phyloP scores from a whole-genome alignment of 805 yeast species.

The Tetrapisispora pingtungensis region DNA sequence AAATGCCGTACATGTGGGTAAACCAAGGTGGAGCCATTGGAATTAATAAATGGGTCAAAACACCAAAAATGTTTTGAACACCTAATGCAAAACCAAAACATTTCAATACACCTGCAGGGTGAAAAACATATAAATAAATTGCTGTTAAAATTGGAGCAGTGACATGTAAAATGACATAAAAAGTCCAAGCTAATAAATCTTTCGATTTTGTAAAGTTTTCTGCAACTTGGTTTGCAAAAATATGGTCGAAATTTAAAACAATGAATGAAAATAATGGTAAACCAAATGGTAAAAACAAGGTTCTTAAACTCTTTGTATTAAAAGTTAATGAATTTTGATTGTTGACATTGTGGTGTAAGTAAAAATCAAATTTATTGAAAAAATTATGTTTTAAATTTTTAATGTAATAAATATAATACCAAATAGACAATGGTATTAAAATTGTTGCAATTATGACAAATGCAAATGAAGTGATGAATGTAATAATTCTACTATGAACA shows the following conservation, averaged over 20 bases:
- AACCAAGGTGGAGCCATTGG: constrained; percentile 77
- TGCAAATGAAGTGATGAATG: constrained; percentile 10
- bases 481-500: constrained; percentile 5
- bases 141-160: constrained; percentile 52
- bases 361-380: constrained; percentile 18
- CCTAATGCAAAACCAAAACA: constrained; percentile 49
- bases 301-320: constrained; percentile 14
- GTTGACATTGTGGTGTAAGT: constrained; percentile 11
- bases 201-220: constrained; percentile 33
- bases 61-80: constrained; percentile 48
- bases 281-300: constrained; percentile 26
- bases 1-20: constrained; percentile 49
- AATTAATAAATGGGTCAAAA: constrained; percentile 47
- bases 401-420: constrained; percentile 22
- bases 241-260: constrained; percentile 37
- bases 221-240: constrained; percentile 30
- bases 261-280: constrained; percentile 34
- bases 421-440: constrained; percentile 16
- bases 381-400: constrained; percentile 14
- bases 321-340: constrained; percentile 1
- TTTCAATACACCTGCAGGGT: constrained; percentile 51
- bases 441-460: constrained; percentile 10
- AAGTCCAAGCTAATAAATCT: constrained; percentile 52
- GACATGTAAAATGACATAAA: constrained; percentile 53
- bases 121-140: constrained; percentile 54